Base-by-base conservation (phyloP, 2,329 filamentous ascomycete genomes). In the Pseudophaeomoniella oleicola region DNA sequence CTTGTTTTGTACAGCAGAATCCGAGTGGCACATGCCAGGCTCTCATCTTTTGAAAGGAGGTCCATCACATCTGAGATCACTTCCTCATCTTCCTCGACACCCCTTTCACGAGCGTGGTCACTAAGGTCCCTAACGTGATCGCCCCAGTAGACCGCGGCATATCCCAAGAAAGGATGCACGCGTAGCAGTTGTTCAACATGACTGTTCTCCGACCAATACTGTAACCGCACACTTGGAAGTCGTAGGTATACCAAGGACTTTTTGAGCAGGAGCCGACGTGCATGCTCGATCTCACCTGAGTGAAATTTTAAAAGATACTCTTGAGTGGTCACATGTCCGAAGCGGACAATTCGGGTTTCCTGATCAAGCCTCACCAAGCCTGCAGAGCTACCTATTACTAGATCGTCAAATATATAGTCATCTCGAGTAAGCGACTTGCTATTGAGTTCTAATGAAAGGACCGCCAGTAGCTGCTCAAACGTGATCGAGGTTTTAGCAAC, bases 81-180 rank as follows among this genome's bases (percentile, higher is more conserved):
- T 6, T 29, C 17, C 29, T 35, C 34, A 19, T 35, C 13, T 11
- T 9, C 11, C 9, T 35, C 34, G 17, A 15, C 15, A 16, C 34
- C 17, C 11, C 19, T 12, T 19, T 35, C 34, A 11, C 34, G 19
- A 16, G 34, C 34, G 17, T 35, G 34, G n/a, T n/a, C n/a, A n/a
- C n/a, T n/a, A n/a, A n/a, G n/a, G n/a, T n/a, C n/a, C n/a, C n/a
- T n/a, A n/a, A n/a, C n/a, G n/a, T n/a, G n/a, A 29, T 35, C 34
- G 11, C 34, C 34, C 34, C 13, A 35, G 17, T 35, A 15, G 34
- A 35, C 34, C 15, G 34, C 34, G 19, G 34, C 34, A 29, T 35
- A 35, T 11, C 29, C 34, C 12, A 35, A 17, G 34, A 35, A 35
- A 19, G 34, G 34, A 29, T 35, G 11, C 13, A 11, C 15, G 11